Percentiles rank a stretch among this genome's conserved stretches.
Evolutionary conservation across 345 rosid genomes (phyloP).

Genomic region (Moringa oleifera): DNA sequence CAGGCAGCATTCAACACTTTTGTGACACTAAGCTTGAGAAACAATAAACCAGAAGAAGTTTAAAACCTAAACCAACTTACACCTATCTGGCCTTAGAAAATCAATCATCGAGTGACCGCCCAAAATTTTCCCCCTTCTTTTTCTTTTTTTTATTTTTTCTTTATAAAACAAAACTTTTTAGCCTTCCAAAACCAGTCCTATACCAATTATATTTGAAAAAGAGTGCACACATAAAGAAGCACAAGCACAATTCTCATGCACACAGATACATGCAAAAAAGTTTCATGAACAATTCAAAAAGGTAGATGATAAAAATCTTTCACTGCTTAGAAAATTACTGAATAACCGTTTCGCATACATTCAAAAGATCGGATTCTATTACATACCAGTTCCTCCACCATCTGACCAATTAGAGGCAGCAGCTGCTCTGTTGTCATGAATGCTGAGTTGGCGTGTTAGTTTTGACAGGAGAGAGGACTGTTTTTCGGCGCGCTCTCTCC

Average conservation of each 20-base stretch:
- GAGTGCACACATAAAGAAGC: no score
- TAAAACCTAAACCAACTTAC: no score
- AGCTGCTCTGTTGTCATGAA: slow-evolving; percentile 91
- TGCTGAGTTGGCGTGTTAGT: slow-evolving; percentile 74
- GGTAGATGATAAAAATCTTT: background rate
- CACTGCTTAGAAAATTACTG: background rate
- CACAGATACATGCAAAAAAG: background rate
- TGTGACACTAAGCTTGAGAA: no score
- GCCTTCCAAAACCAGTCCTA: no score
- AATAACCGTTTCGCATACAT: background rate
- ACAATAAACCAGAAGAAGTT: no score
- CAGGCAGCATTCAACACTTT: no score
- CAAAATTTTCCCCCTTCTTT: background rate
- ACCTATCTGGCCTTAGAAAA: no score
- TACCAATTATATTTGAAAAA: no score
- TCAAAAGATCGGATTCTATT: no score
- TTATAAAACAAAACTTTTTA: background rate
- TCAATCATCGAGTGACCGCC: no score
- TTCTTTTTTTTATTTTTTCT: background rate
- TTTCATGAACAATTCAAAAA: background rate
- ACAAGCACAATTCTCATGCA: no score
- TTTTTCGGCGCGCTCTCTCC: slow-evolving; percentile 74
- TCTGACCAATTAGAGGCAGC: slow-evolving; percentile 75
- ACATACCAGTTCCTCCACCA: slow-evolving; percentile 51
- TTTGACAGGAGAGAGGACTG: slow-evolving; percentile 82